Conservation (phyloP, 208 protist species). For the Angomonas desouzai region DNA sequence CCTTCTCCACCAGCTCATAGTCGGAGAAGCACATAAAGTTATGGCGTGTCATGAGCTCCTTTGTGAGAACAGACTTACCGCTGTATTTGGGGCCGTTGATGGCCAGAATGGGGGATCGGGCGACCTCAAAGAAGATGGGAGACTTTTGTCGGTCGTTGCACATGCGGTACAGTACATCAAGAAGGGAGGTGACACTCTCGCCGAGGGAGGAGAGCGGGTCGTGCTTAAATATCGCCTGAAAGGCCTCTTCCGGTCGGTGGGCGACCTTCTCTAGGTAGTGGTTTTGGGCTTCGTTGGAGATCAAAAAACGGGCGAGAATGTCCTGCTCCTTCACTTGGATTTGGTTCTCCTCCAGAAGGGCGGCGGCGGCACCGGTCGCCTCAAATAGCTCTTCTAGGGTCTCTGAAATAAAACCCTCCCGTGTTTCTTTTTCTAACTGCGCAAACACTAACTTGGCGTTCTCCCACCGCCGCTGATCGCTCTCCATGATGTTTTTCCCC, state of each 20-base stretch:
- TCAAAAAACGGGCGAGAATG: slow-evolving; percentile 30
- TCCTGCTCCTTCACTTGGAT: slow-evolving; percentile 26
- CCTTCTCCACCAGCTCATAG: slow-evolving; percentile 45
- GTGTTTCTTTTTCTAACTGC: slow-evolving; percentile 15
- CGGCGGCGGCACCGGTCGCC: slow-evolving; percentile 27
- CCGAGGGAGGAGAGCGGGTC: slow-evolving; percentile 20
- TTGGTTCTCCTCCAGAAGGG: slow-evolving; percentile 27
- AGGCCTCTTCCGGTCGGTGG: slow-evolving; percentile 22
- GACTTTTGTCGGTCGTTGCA: slow-evolving; percentile 15
- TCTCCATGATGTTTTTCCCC: slow-evolving; percentile 38
- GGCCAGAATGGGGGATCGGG: slow-evolving; percentile 54
- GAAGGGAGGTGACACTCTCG: slow-evolving; percentile 23
- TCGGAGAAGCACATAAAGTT: slow-evolving; percentile 54
- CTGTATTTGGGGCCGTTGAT: slow-evolving; percentile 70
- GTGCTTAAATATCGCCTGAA: slow-evolving; percentile 30
- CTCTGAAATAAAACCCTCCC: slow-evolving; percentile 23
- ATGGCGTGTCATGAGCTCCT: slow-evolving; percentile 31
- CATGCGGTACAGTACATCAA: slow-evolving; percentile 24
- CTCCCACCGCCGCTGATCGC: slow-evolving; percentile 53
- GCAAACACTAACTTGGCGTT: slow-evolving; percentile 25
- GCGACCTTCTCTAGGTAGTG: not conserved
- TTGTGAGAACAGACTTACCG: slow-evolving; percentile 70
- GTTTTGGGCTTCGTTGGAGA: slow-evolving; percentile 23
- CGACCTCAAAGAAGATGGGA: slow-evolving; percentile 40
- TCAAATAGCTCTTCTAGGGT: slow-evolving; percentile 31